phyloP scores from a whole-genome alignment of 495 filamentous ascomycete genomes.

The Aeminium ludgeri region DNA sequence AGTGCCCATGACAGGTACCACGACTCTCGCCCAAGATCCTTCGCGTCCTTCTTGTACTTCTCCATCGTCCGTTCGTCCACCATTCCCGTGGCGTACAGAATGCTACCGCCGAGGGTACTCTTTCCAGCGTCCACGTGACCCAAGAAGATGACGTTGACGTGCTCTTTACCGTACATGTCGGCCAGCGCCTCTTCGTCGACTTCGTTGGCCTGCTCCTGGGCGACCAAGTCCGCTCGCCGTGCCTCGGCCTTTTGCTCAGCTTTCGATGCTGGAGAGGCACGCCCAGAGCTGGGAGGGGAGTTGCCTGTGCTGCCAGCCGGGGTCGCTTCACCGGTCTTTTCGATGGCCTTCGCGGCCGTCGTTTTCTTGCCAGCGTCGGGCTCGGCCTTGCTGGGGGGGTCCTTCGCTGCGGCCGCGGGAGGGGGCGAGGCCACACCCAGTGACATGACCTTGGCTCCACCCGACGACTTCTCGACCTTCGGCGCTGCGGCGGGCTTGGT shows the following conservation, averaged over 20 bases:
- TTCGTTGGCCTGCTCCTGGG: conserved; percentile 72
- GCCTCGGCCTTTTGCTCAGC: conserved; percentile 33
- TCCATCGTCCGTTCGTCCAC: conserved; percentile 97
- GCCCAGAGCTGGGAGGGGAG: conserved; percentile 63
- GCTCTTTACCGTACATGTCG: conserved; percentile 97
- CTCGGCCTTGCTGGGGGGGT: conserved; percentile 37
- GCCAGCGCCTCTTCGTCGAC: conserved; percentile 81
- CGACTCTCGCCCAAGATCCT: conserved; percentile 89
- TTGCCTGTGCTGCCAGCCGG: conserved; percentile 42
- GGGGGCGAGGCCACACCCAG: conserved; percentile 10
- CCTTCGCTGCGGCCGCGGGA: conserved; percentile 26
- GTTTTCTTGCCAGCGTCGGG: conserved; percentile 48
- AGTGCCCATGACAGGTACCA: conserved; percentile 98
- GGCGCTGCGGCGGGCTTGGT: conserved; percentile 26
- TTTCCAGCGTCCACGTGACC: conserved; percentile 97
- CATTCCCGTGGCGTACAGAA: conserved; percentile 90
- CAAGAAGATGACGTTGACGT: conserved; percentile 96
- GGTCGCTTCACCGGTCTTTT: conserved; percentile 51
- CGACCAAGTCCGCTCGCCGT: conserved; percentile 67
- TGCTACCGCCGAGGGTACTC: conserved; percentile 81
- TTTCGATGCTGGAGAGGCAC: conserved; percentile 46
- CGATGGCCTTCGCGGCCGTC: conserved; percentile 63
- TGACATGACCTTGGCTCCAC: conserved; percentile 21
- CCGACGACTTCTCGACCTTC: conserved; percentile 32
- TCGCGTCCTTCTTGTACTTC: conserved; percentile 92